These are phyloP conservation scores for Trypethelium eluteriae DNA, from an alignment of 495 filamentous ascomycete genomes.

Conservation along the genomic window DNA sequence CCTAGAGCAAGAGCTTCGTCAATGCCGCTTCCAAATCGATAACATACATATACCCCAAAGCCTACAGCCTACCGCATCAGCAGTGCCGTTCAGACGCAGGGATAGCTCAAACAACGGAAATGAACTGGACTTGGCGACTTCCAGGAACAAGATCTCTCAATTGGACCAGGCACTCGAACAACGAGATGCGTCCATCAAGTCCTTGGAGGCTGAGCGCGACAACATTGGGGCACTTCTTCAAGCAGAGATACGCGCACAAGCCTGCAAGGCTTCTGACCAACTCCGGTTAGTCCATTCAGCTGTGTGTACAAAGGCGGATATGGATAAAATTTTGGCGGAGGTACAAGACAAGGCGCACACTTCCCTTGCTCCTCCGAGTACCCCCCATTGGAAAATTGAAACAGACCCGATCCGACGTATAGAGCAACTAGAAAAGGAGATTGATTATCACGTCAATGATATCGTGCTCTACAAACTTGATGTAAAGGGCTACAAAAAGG, in stretches of 20 bases:
- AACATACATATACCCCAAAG: background rate
- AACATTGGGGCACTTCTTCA: background rate
- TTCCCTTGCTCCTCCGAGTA: background rate
- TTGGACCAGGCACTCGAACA: background rate
- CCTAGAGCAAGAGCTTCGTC: constrained; percentile 8
- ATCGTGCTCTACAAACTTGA: constrained; percentile 26
- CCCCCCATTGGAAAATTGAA: background rate
- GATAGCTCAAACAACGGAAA: background rate
- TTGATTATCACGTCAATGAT: constrained; percentile 21
- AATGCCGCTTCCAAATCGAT: constrained; percentile 6
- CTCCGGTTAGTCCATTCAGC: constrained; percentile 11
- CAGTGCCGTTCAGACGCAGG: background rate
- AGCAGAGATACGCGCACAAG: constrained; percentile 7
- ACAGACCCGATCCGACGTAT: background rate
- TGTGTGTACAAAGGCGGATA: constrained; percentile 10
- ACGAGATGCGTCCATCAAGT: constrained; percentile 3
- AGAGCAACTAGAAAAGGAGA: constrained; percentile 17
- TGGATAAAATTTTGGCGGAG: constrained; percentile 11
- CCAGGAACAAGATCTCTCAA: background rate
- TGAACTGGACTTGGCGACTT: background rate
- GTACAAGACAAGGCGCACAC: constrained; percentile 17
- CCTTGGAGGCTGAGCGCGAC: background rate
- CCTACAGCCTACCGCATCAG: background rate
- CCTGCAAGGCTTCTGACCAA: background rate
- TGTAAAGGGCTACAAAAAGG: constrained; percentile 23